A percentile compares a stretch with the other conserved stretches of the same genome.
Conservation (phyloP, 176 grass and related monocot species). For the Phyllostachys edulis region DNA sequence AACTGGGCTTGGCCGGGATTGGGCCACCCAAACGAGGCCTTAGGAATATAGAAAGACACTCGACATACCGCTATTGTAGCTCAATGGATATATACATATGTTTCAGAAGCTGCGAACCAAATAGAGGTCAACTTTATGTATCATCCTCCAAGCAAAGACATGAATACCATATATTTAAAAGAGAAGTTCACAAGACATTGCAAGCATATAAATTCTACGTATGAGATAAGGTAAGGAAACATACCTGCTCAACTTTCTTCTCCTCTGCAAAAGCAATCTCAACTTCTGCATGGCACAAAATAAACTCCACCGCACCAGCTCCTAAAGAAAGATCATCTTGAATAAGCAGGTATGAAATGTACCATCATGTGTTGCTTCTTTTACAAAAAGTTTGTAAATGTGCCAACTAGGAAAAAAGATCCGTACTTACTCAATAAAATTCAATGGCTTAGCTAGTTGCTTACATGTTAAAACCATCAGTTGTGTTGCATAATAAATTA, state of each 20-base stretch:
- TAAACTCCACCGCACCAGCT: conserved; percentile 81
- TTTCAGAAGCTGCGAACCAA: conserved; percentile 13
- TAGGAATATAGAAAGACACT: conserved; percentile 18
- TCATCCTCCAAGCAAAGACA: not conserved
- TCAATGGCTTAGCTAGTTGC: not conserved
- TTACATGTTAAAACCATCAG: not conserved
- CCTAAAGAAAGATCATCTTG: conserved; percentile 47
- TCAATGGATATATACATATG: not conserved
- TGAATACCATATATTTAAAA: conserved; percentile 3
- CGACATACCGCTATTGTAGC: not conserved
- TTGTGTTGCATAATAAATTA: conserved; percentile 1
- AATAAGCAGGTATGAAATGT: conserved; percentile 14
- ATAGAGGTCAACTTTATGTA: not conserved
- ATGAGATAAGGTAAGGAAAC: not conserved
- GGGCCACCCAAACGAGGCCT: not conserved
- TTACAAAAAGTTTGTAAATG: not conserved
- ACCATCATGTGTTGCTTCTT: not conserved
- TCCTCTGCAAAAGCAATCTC: conserved; percentile 81
- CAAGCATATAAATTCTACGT: conserved; percentile 28
- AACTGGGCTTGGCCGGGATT: not conserved
- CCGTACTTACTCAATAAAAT: not conserved
- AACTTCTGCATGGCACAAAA: conserved; percentile 88
- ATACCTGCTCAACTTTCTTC: conserved; percentile 72
- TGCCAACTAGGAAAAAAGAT: not conserved
- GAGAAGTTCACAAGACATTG: not conserved